Conservation (phyloP, 495 filamentous ascomycete species). For the Echria macrotheca region DNA sequence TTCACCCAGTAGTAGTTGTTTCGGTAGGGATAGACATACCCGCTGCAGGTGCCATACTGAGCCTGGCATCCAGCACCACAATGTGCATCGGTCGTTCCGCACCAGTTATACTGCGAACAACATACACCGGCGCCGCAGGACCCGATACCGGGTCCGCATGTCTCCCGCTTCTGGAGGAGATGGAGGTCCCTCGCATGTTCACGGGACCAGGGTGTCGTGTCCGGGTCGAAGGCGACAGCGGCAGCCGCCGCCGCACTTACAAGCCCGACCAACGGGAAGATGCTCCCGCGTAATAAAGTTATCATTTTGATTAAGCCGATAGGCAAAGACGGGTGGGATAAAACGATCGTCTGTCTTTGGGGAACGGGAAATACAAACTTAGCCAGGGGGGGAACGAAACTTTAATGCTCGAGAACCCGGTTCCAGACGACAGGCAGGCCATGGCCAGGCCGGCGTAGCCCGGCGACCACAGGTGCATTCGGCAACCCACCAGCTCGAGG, state of each 20-base stretch:
- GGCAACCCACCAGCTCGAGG: no score
- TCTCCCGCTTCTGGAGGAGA: conserved; percentile 3
- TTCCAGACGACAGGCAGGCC: no score
- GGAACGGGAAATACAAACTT: no score
- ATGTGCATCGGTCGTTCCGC: conserved; percentile 1
- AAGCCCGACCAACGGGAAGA: not conserved
- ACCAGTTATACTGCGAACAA: conserved; percentile 8
- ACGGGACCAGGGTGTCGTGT: not conserved
- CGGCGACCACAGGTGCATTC: no score
- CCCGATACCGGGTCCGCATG: conserved; percentile 5
- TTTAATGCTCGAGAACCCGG: no score
- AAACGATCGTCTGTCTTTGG: not conserved
- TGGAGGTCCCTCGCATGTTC: not conserved
- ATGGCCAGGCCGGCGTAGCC: no score
- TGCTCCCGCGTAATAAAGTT: not conserved
- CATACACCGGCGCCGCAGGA: not conserved
- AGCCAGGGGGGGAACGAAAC: no score
- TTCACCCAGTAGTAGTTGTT: no score
- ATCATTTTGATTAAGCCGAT: not conserved
- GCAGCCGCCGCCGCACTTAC: not conserved
- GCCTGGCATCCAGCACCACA: conserved; percentile 8
- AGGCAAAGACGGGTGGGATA: not conserved
- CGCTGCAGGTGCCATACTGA: not conserved
- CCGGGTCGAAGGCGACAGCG: not conserved
- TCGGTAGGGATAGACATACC: not conserved